Evolutionary conservation across 106 monocot genomes (phyloP).

Genomic region (Allium cepa): DNA sequence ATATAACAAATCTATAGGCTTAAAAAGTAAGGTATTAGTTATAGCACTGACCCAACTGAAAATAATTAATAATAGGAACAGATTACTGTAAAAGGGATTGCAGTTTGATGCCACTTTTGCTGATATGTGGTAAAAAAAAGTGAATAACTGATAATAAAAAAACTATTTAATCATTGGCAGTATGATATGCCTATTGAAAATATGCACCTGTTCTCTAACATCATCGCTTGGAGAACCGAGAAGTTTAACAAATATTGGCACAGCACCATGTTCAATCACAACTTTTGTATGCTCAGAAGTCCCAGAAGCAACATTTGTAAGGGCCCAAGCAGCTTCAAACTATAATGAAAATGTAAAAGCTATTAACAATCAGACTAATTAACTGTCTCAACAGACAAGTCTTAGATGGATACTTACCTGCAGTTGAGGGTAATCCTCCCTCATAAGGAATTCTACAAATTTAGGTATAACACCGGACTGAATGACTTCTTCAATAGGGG

Average conservation of each 20-base stretch:
- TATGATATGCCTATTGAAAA: background rate
- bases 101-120: too few species aligned
- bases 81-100: too few species aligned
- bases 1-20: too few species aligned
- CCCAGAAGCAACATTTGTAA: slow-evolving; percentile 22
- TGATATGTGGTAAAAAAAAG: too few species aligned
- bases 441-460: slow-evolving; percentile 52
- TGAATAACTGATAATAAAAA: too few species aligned
- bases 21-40: too few species aligned
- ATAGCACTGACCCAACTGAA: too few species aligned
- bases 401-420: slow-evolving; percentile 27
- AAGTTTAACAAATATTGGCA: slow-evolving; percentile 14
- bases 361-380: background rate
- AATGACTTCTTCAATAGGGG: slow-evolving; percentile 74
- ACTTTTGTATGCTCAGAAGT: slow-evolving; percentile 16
- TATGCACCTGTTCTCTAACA: slow-evolving; percentile 17
- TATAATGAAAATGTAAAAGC: background rate
- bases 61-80: too few species aligned
- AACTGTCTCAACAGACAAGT: slow-evolving; percentile 1
- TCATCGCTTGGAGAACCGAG: slow-evolving; percentile 10
- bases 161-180: too few species aligned
- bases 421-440: slow-evolving; percentile 71
- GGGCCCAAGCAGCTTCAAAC: slow-evolving; percentile 35
- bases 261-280: slow-evolving; percentile 19
- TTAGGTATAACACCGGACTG: slow-evolving; percentile 56